A percentile compares a stretch with the other conserved stretches of the same genome.
Conservation (phyloP, 768 basidiomycete species). For the Trametes sanguinea region DNA sequence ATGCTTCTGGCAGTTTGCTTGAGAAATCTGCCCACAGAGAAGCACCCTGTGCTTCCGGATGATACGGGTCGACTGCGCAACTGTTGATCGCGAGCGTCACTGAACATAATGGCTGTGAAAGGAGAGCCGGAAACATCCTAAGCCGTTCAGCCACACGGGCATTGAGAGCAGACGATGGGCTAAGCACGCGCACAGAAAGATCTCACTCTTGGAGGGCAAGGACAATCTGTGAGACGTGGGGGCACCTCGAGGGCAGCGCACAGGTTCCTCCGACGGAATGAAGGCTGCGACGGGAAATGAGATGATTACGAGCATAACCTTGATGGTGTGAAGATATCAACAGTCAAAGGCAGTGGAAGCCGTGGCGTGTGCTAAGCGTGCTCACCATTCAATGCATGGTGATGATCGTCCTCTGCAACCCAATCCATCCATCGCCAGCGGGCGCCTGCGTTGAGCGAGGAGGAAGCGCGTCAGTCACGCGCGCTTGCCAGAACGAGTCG, state of each 20-base stretch:
- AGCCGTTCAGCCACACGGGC: background rate
- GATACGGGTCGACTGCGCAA: conserved; percentile 12
- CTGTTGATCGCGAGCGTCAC: conserved; percentile 5
- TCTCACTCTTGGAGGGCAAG: no score
- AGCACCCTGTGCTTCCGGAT: conserved; percentile 5
- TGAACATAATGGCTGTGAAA: background rate
- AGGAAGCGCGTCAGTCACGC: conserved; percentile 13
- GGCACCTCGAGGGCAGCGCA: background rate
- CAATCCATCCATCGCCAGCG: no score
- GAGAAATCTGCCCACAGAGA: conserved; percentile 17
- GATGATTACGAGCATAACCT: background rate
- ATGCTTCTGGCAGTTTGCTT: background rate
- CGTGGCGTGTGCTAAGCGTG: background rate
- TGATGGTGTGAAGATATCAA: background rate
- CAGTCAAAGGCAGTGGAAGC: background rate
- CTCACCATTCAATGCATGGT: no score
- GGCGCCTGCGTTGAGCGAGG: background rate
- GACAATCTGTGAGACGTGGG: no score
- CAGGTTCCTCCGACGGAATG: background rate
- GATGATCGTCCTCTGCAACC: no score
- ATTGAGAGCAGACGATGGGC: background rate
- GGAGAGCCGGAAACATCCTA: background rate
- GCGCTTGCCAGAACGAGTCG: background rate
- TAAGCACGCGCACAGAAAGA: background rate
- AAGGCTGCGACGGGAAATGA: background rate